These are phyloP conservation scores for Rhizopus arrhizus DNA, from an alignment of 371 early-diverging fungal genomes.

Conservation along the genomic window DNA sequence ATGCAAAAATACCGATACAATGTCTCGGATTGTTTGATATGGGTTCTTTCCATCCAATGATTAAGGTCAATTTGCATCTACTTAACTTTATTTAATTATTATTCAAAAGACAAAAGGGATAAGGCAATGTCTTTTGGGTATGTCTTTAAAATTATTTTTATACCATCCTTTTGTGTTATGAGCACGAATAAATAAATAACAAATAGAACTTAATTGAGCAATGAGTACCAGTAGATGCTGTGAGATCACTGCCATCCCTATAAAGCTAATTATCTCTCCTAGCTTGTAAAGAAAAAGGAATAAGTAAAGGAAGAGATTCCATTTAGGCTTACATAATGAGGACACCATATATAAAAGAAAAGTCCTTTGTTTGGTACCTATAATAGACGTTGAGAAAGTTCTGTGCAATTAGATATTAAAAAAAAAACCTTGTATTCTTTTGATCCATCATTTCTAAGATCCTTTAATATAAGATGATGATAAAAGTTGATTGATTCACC, in stretches of 20 bases:
- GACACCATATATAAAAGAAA: conserved; percentile 45
- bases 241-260: conserved; percentile 28
- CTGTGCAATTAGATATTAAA: background rate
- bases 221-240: conserved; percentile 31
- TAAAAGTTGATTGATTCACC: conserved; percentile 39
- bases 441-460: conserved; percentile 23
- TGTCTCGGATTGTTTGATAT: too few species aligned
- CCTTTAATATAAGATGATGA: conserved; percentile 39
- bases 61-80: too few species aligned
- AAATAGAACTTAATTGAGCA: conserved; percentile 22
- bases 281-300: conserved; percentile 17
- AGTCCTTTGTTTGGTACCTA: conserved; percentile 39
- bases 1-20: too few species aligned
- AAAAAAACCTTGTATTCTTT: conserved; percentile 34
- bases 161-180: conserved; percentile 44
- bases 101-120: conserved; percentile 35
- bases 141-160: conserved; percentile 18
- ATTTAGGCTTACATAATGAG: conserved; percentile 44
- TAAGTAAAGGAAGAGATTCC: background rate
- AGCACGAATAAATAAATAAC: conserved; percentile 36
- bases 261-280: conserved; percentile 40
- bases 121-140: conserved; percentile 28
- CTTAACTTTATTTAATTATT: too few species aligned
- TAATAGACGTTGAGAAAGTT: background rate
- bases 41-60: too few species aligned